A percentile compares a stretch with the other conserved stretches of the same genome.
Evolutionary conservation across 768 basidiomycete genomes (phyloP).

Genomic region (Pleurotus eryngii): DNA sequence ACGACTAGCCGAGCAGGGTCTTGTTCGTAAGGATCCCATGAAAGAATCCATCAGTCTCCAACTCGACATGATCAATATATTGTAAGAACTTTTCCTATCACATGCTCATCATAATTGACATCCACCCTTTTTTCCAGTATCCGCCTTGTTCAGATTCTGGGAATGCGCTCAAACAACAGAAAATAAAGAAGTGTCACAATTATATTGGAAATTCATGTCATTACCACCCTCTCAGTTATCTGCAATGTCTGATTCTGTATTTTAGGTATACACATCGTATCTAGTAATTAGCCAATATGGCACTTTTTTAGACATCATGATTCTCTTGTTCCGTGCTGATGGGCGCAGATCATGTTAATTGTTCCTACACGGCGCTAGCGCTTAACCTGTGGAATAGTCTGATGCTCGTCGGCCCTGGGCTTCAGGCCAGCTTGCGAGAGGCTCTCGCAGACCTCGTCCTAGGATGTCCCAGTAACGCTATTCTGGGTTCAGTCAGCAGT

Average conservation of each 20-base stretch:
- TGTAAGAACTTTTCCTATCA: constrained; percentile 39
- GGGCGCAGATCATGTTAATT: too few relatives aligned
- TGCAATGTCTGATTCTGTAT: neutral
- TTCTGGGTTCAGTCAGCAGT: too few relatives aligned
- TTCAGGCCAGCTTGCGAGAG: too few relatives aligned
- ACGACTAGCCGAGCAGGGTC: constrained; percentile 66
- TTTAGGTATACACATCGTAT: too few relatives aligned
- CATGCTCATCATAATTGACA: neutral
- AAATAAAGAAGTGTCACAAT: constrained; percentile 27
- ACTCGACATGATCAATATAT: constrained; percentile 89
- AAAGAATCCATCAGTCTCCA: constrained; percentile 76
- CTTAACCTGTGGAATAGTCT: too few relatives aligned
- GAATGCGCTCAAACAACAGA: constrained; percentile 61
- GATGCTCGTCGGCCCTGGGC: too few relatives aligned
- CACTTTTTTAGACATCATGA: too few relatives aligned
- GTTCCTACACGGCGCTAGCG: too few relatives aligned
- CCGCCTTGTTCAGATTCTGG: constrained; percentile 76
- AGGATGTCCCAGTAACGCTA: too few relatives aligned
- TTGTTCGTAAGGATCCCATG: constrained; percentile 68
- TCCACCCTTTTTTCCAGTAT: constrained; percentile 40
- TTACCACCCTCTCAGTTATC: neutral
- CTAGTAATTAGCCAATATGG: too few relatives aligned
- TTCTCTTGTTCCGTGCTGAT: too few relatives aligned
- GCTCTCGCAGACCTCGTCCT: too few relatives aligned
- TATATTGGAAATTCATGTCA: neutral